phyloP scores from a whole-genome alignment of 306 rosid species.

The Senna tora region DNA sequence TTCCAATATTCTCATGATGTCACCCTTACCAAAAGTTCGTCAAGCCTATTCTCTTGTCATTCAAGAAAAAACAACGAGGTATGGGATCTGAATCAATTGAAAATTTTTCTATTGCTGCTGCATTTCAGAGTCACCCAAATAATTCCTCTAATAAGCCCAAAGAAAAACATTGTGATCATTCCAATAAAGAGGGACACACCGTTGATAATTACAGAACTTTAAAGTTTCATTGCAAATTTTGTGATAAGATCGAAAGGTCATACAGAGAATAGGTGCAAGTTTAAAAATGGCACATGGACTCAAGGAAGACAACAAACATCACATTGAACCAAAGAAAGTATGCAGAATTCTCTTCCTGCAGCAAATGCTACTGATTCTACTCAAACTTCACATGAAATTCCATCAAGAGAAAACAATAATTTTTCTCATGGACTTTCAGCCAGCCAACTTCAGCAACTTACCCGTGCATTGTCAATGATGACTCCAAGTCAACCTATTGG shows the following conservation, averaged over 20 bases:
- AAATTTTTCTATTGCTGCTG: conserved; percentile 35
- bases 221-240: conserved; percentile 10
- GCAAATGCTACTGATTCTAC: no score
- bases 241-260: background rate
- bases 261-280: conserved; percentile 32
- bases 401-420: no score
- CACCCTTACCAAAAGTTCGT: conserved; percentile 34
- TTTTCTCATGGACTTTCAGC: no score
- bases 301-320: background rate
- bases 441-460: no score
- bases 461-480: no score
- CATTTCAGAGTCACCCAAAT: background rate
- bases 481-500: no score
- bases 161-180: conserved; percentile 30
- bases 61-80: conserved; percentile 7
- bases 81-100: conserved; percentile 19
- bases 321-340: no score
- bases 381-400: no score
- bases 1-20: conserved; percentile 43
- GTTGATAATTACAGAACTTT: conserved; percentile 37
- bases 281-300: conserved; percentile 30
- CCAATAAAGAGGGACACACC: conserved; percentile 30
- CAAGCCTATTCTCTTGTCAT: conserved; percentile 28
- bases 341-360: no score
- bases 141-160: background rate